Conservation (phyloP, 768 basidiomycete species). For the Mycena belliarum region DNA sequence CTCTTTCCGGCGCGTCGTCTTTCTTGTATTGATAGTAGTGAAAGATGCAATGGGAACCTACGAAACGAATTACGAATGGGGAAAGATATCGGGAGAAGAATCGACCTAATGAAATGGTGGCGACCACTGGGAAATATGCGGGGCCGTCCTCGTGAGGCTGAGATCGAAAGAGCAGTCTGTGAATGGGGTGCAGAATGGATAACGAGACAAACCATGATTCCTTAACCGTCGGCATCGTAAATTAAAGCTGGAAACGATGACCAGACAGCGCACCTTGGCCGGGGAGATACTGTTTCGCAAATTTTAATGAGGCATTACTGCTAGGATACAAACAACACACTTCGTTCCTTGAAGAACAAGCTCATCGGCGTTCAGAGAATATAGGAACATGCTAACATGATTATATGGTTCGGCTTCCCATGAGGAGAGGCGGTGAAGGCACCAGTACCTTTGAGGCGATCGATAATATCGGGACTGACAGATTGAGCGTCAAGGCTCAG, state of each 20-base stretch:
- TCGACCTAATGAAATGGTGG: conserved; percentile 84
- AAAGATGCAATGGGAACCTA: conserved; percentile 77
- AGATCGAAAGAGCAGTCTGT: conserved; percentile 4
- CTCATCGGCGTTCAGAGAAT: background rate
- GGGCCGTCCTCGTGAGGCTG: conserved; percentile 95
- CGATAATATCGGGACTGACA: conserved; percentile 73
- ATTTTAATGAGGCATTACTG: conserved; percentile 4
- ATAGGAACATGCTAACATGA: conserved; percentile 48
- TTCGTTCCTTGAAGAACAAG: conserved; percentile 20
- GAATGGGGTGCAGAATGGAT: conserved; percentile 15
- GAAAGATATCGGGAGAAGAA: conserved; percentile 61
- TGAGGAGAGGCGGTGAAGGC: conserved; percentile 67
- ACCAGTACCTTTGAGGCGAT: conserved; percentile 64
- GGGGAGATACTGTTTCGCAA: conserved; percentile 62
- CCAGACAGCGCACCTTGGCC: conserved; percentile 49
- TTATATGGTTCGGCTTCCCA: conserved; percentile 80
- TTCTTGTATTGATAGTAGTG: conserved; percentile 73
- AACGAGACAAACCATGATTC: conserved; percentile 73
- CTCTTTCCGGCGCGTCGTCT: conserved; percentile 19
- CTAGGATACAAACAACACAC: conserved; percentile 4
- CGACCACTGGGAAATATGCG: conserved; percentile 82
- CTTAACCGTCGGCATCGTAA: conserved; percentile 33
- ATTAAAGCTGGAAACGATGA: background rate
- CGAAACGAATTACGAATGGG: background rate
- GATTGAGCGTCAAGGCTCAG: conserved; percentile 1